Evolutionary conservation across 2,329 filamentous ascomycete species (phyloP).

Genomic region (Blastomyces gilchristii): DNA sequence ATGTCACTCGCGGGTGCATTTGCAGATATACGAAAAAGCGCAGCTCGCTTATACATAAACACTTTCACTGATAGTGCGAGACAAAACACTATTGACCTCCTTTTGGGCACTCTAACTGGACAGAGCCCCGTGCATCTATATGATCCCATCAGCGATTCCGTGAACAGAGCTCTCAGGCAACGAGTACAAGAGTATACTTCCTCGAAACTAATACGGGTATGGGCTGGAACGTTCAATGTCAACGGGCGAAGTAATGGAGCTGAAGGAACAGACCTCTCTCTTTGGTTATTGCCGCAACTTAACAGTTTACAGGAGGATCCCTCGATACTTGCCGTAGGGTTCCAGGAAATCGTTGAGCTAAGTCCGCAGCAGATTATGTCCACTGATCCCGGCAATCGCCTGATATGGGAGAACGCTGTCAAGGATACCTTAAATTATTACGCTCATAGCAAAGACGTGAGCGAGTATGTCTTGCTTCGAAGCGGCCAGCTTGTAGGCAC

Average conservation of each 20-base stretch:
- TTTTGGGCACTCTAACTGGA: slow-evolving; percentile 74
- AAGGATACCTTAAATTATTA: slow-evolving; percentile 64
- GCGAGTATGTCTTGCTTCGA: slow-evolving; percentile 78
- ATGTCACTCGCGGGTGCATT: slow-evolving; percentile 90
- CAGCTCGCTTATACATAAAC: slow-evolving; percentile 90
- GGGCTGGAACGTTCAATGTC: slow-evolving; percentile 84
- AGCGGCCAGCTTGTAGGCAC: slow-evolving; percentile 93
- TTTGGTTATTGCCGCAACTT: slow-evolving; percentile 65
- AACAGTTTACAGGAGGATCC: slow-evolving; percentile 53
- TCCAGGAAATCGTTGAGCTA: slow-evolving; percentile 96
- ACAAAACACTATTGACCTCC: slow-evolving; percentile 89
- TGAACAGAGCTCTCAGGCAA: slow-evolving; percentile 63
- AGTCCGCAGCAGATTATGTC: slow-evolving; percentile 99
- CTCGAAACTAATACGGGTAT: slow-evolving; percentile 64
- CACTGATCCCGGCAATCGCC: slow-evolving; percentile 76
- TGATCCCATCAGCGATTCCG: slow-evolving; percentile 89
- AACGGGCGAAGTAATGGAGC: slow-evolving; percentile 77
- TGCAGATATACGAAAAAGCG: slow-evolving; percentile 91
- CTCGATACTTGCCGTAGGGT: slow-evolving; percentile 80
- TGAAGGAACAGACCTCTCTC: slow-evolving; percentile 60
- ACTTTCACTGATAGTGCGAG: slow-evolving; percentile 90
- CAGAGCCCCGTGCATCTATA: slow-evolving; percentile 77
- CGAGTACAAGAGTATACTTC: slow-evolving; percentile 62
- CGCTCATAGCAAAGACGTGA: slow-evolving; percentile 53
- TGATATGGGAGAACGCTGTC: slow-evolving; percentile 77